phyloP scores from a whole-genome alignment of 768 basidiomycete genomes.

The Lentinula sp. region DNA sequence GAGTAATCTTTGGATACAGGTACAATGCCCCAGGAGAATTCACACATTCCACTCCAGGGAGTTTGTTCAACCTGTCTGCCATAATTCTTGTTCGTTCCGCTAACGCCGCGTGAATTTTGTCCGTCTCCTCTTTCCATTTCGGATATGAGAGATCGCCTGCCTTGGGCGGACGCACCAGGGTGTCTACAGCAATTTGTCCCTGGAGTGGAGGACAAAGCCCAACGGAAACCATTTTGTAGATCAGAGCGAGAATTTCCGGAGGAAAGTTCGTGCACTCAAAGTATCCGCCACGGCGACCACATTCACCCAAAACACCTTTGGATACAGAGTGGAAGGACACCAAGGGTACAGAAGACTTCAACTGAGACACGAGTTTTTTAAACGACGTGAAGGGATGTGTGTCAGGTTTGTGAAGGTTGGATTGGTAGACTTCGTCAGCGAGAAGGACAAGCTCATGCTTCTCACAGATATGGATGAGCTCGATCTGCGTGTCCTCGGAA shows the following conservation, averaged over 20 bases:
- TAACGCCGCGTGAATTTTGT: conserved; percentile 70
- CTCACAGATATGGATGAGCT: conserved; percentile 81
- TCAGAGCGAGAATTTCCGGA: conserved; percentile 70
- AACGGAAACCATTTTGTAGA: conserved; percentile 97
- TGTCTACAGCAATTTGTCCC: conserved; percentile 93
- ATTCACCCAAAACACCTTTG: conserved; percentile 95
- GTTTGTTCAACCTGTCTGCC: conserved; percentile 70
- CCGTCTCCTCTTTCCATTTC: conserved; percentile 81
- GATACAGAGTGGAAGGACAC: conserved; percentile 97
- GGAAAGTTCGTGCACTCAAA: conserved; percentile 86
- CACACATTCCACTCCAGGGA: conserved; percentile 88
- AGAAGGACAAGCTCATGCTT: conserved; percentile 81
- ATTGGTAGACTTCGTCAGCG: conserved; percentile 98
- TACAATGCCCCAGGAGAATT: conserved; percentile 91
- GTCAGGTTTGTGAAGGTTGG: conserved; percentile 70
- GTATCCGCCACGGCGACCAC: conserved; percentile 95
- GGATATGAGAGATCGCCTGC: conserved; percentile 68
- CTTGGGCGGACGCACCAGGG: conserved; percentile 86
- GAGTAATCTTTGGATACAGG: conserved; percentile 77
- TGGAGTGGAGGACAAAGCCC: conserved; percentile 83
- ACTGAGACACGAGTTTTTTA: conserved; percentile 74
- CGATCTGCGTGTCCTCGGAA: conserved; percentile 59
- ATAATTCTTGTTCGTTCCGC: conserved; percentile 65
- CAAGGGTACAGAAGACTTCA: conserved; percentile 72
- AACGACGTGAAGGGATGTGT: conserved; percentile 85